Evolutionary conservation across 2,329 filamentous ascomycete species (phyloP), one percentile per base, ranked within the genome.

Genomic region (Pseudocercospora pini-densiflorae): DNA sequence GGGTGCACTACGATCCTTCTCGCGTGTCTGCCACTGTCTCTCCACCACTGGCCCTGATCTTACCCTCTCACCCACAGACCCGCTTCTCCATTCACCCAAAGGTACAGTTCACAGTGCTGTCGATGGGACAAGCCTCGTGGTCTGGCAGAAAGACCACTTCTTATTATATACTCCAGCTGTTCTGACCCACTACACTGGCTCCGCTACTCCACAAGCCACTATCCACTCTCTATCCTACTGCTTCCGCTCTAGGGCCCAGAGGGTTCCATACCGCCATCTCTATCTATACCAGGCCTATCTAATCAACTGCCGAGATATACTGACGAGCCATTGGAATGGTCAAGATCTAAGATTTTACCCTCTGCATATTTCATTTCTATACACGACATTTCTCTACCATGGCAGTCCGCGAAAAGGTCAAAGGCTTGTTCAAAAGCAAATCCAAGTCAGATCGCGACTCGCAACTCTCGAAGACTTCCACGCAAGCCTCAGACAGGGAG

Each of bases 361-460:
- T 62, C 45, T 27, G 45, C 58, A 40, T 54, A 57, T 19, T 53
- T 29, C 59, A 57, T 40, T 60, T 53, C 51, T 33, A 19, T 2
- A 59, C 54, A 58, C 55, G 5, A 16, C 23, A 40, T 40, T 36
- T 19, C 21, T 40, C 21, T 68, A 77, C 71, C 69, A 84, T 84
- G 82, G 77, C 80, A 43, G 78, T 85, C 69, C 81, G 82, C 65
- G 81, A 80, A 68, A 79, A 79, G 72, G 76, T 83, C 66, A 81
- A 80, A 71, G 77, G 79, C 58, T 79, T 81, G 63, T 80, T 85
- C 75, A 73, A 71, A 54, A 68, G 71, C 76, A 78, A 70, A 40
- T 72, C 73, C 75, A 78, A 70, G 70, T 74, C 71, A 7, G 68
- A 71, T 33, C 70, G 70, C 58, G 71, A 73, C 59, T 73, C 71